Conservation (phyloP, 1,284 basidiomycete species). For the Tylopilus sp. region DNA sequence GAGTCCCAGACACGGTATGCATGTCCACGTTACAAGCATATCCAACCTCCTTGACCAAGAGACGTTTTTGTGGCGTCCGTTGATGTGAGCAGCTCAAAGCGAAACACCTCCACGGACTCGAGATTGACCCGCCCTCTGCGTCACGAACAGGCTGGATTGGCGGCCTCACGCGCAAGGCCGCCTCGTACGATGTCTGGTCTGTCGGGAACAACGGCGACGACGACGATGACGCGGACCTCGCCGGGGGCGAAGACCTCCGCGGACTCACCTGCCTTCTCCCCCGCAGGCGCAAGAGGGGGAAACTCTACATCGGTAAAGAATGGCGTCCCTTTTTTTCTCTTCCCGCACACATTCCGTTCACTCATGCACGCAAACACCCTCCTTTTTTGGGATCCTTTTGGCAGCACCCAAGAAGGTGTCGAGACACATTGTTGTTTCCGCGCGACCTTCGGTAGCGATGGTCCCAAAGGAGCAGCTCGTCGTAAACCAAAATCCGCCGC, state of each 20-base stretch:
- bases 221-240: constrained; percentile 36
- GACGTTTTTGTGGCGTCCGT: too few relatives aligned
- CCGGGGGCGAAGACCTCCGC: constrained; percentile 62
- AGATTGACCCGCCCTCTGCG: constrained; percentile 43
- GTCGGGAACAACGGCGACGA: constrained; percentile 31
- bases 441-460: constrained; percentile 43
- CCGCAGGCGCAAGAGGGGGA: constrained; percentile 54
- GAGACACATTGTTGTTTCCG: constrained; percentile 54
- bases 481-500: constrained; percentile 48
- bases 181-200: constrained; percentile 62
- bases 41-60: too few relatives aligned
- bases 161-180: constrained; percentile 47
- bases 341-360: background rate
- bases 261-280: constrained; percentile 60
- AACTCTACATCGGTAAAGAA: constrained; percentile 52
- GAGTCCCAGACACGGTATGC: constrained; percentile 59
- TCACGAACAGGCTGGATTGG: constrained; percentile 42
- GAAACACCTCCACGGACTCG: constrained; percentile 52
- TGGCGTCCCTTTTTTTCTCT: background rate
- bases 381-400: background rate
- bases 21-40: background rate
- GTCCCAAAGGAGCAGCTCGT: constrained; percentile 24
- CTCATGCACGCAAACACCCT: background rate
- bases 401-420: constrained; percentile 57
- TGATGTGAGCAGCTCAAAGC: constrained; percentile 54